Conservation (phyloP, 768 basidiomycete species). For the Lentinus tigrinus region DNA sequence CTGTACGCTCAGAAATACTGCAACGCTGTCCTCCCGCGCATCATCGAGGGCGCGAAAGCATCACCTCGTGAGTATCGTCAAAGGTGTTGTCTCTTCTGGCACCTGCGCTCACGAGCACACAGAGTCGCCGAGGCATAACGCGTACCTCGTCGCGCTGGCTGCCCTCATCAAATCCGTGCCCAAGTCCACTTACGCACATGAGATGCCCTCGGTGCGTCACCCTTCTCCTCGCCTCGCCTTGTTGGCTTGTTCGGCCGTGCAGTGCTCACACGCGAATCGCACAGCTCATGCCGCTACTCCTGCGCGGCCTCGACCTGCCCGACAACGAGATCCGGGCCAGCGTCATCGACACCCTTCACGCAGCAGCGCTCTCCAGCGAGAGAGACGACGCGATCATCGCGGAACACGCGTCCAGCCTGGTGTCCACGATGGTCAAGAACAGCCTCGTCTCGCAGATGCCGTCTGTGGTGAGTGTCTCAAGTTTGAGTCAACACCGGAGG, state of each 20-base stretch:
- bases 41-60: conserved; percentile 66
- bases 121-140: conserved; percentile 57
- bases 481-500: background rate
- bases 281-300: conserved; percentile 85
- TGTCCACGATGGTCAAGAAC: conserved; percentile 69
- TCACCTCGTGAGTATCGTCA: conserved; percentile 12
- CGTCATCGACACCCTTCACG: conserved; percentile 77
- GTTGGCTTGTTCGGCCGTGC: background rate
- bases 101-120: background rate
- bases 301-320: conserved; percentile 80
- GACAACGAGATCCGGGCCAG: conserved; percentile 72
- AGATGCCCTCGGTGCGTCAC: conserved; percentile 55
- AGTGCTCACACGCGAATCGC: background rate
- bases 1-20: conserved; percentile 77
- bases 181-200: conserved; percentile 65
- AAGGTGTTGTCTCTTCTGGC: background rate
- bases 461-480: conserved; percentile 46
- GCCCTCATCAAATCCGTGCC: conserved; percentile 80
- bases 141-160: conserved; percentile 81
- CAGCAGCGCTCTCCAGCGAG: conserved; percentile 60
- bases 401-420: conserved; percentile 70
- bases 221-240: background rate
- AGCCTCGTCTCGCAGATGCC: conserved; percentile 49
- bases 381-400: conserved; percentile 44
- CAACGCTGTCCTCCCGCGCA: conserved; percentile 64